A percentile compares a stretch with the other conserved stretches of the same genome.
These are phyloP conservation scores for Lolium multiflorum DNA, from an alignment of 176 grass and related monocot genomes.

Conservation along the genomic window DNA sequence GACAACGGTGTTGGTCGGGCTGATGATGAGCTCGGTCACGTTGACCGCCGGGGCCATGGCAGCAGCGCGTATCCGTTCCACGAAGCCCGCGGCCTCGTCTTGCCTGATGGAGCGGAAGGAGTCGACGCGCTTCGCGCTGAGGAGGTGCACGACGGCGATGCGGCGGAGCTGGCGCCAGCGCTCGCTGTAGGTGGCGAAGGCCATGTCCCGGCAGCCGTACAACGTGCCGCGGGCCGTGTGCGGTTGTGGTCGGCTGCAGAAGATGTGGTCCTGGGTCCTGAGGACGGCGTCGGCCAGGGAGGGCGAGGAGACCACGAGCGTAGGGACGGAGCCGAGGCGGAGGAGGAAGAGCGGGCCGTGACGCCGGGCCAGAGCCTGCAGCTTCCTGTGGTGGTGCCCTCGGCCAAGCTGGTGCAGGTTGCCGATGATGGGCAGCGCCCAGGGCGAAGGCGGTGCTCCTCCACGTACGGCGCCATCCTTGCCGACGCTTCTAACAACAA, in stretches of 20 bases:
- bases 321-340: constrained; percentile 23
- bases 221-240: constrained; percentile 22
- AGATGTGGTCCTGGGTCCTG: constrained; percentile 43
- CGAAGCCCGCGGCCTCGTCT: constrained; percentile 30
- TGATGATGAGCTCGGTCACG: constrained; percentile 40
- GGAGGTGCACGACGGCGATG: constrained; percentile 46
- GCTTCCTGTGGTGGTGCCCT: constrained; percentile 44
- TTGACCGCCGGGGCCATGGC: constrained; percentile 46
- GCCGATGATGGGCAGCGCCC: constrained; percentile 56
- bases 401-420: constrained; percentile 62
- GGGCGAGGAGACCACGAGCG: constrained; percentile 58
- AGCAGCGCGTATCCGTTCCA: constrained; percentile 20
- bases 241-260: constrained; percentile 47
- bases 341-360: constrained; percentile 17
- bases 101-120: constrained; percentile 54
- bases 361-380: constrained; percentile 22
- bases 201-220: constrained; percentile 51
- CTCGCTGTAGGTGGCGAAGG: constrained; percentile 56
- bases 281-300: constrained; percentile 47
- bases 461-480: neutral
- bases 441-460: constrained; percentile 44
- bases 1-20: constrained; percentile 39
- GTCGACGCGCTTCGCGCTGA: constrained; percentile 53
- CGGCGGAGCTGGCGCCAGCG: constrained; percentile 56
- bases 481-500: neutral